Percentiles rank a stretch among this genome's conserved stretches.
Evolutionary conservation across 352 stramenopile genomes (phyloP).

Genomic region (Blastocystis sp.): DNA sequence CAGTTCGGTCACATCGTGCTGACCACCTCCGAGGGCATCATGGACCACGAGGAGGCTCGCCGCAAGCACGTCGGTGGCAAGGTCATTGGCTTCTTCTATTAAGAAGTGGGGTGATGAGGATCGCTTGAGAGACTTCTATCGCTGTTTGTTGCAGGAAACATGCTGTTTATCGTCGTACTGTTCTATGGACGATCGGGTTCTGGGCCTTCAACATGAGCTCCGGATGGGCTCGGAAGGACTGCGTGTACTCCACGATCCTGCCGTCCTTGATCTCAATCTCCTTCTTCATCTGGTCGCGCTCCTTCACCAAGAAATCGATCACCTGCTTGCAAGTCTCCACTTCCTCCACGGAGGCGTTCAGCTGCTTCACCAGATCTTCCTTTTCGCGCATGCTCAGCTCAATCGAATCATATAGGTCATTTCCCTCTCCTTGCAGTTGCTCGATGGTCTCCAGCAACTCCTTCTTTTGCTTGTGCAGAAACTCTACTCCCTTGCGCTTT

Average conservation of each 20-base stretch:
- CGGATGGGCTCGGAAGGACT: background rate
- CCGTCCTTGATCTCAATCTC: constrained; percentile 1
- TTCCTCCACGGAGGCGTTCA: constrained; percentile 1
- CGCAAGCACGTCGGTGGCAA: constrained; percentile 99
- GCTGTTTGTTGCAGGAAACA: constrained; percentile 33
- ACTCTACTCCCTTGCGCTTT: background rate
- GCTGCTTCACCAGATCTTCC: background rate
- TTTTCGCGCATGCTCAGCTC: background rate
- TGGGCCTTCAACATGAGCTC: background rate
- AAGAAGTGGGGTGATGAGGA: constrained; percentile 71
- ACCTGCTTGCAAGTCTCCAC: constrained; percentile 52
- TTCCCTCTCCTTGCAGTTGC: constrained; percentile 11
- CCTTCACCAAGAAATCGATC: constrained; percentile 25
- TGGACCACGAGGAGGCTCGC: constrained; percentile 90
- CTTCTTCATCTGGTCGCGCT: constrained; percentile 48
- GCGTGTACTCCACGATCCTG: background rate
- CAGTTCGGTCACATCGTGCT: constrained; percentile 89
- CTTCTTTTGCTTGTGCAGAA: background rate
- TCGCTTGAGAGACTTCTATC: constrained; percentile 1
- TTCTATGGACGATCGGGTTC: constrained; percentile 11
- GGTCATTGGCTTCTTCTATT: constrained; percentile 99
- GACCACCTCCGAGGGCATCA: constrained; percentile 85
- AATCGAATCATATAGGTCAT: constrained; percentile 40
- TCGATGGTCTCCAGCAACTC: background rate
- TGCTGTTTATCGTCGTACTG: background rate